Percentiles rank a stretch among this genome's conserved stretches.
Evolutionary conservation across 768 basidiomycete species (phyloP).

Genomic region (Hygrophorus pudorinus): DNA sequence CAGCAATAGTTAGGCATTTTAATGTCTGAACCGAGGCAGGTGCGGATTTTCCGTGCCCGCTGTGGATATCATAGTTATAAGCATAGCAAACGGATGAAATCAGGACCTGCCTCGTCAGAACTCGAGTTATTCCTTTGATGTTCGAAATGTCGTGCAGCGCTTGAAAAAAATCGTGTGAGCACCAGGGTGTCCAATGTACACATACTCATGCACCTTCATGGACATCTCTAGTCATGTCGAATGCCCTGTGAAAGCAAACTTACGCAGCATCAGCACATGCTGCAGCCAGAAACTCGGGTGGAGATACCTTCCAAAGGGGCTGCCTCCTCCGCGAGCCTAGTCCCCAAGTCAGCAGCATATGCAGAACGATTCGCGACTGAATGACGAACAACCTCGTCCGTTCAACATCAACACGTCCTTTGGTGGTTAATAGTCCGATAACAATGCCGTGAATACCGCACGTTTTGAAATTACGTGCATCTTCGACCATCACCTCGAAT

Average conservation of each 20-base stretch:
- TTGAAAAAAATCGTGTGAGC: conserved; percentile 9
- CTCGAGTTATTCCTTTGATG: conserved; percentile 60
- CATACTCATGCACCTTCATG: conserved; percentile 34
- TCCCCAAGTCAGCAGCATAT: neutral
- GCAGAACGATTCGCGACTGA: neutral
- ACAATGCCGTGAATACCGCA: conserved; percentile 56
- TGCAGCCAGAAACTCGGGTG: neutral
- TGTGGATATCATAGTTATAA: conserved; percentile 14
- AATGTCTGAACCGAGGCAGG: conserved; percentile 31
- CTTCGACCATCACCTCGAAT: conserved; percentile 63
- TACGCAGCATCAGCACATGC: neutral
- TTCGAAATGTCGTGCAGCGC: conserved; percentile 39
- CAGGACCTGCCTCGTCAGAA: conserved; percentile 58
- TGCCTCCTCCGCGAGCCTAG: conserved; percentile 48
- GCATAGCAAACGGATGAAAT: neutral
- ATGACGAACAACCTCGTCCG: neutral
- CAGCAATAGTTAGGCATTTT: conserved; percentile 27
- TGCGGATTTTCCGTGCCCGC: conserved; percentile 43
- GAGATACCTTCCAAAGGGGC: conserved; percentile 50
- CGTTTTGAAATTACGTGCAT: conserved; percentile 52
- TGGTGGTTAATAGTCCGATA: conserved; percentile 46
- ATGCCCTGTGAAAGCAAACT: conserved; percentile 77
- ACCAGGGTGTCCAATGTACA: neutral
- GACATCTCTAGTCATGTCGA: conserved; percentile 58
- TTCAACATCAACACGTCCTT: conserved; percentile 34